A percentile compares a stretch with the other conserved stretches of the same genome.
These are phyloP conservation scores for Elsinoe australis DNA, from an alignment of 2,329 filamentous ascomycete genomes.

Conservation along the genomic window DNA sequence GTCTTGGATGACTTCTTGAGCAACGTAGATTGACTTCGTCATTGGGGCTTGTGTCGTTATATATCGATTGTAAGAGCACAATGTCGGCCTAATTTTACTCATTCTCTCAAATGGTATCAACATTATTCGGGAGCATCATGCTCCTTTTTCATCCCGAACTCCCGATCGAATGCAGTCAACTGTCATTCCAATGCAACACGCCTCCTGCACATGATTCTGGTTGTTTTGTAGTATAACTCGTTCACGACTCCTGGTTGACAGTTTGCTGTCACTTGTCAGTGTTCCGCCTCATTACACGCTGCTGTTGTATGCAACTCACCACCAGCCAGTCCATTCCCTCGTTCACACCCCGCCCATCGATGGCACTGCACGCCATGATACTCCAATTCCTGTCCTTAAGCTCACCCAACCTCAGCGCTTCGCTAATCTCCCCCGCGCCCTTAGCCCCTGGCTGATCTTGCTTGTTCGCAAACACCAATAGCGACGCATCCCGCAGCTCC, in stretches of 20 bases:
- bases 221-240: not conserved
- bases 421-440: conserved; percentile 92
- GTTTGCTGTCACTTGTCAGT: no score
- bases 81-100: no score
- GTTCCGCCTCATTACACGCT: no score
- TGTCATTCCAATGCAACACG: not conserved
- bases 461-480: conserved; percentile 97
- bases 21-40: no score
- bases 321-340: conserved; percentile 99
- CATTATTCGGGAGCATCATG: conserved; percentile 7
- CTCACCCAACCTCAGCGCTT: conserved; percentile 82
- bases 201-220: not conserved
- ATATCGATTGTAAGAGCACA: no score
- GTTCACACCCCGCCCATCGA: conserved; percentile 86
- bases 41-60: no score
- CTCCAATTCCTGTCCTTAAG: conserved; percentile 97
- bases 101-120: conserved; percentile 9
- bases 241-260: conserved; percentile 16
- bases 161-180: conserved; percentile 1
- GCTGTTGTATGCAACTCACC: no score
- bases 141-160: conserved; percentile 1
- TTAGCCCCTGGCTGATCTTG: conserved; percentile 97
- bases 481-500: conserved; percentile 82
- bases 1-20: no score
- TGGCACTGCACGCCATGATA: conserved; percentile 94